Evolutionary conservation across 2,329 filamentous ascomycete genomes (phyloP), one percentile per base, ranked within the genome.

Genomic region (Trichoderma arundinaceum): DNA sequence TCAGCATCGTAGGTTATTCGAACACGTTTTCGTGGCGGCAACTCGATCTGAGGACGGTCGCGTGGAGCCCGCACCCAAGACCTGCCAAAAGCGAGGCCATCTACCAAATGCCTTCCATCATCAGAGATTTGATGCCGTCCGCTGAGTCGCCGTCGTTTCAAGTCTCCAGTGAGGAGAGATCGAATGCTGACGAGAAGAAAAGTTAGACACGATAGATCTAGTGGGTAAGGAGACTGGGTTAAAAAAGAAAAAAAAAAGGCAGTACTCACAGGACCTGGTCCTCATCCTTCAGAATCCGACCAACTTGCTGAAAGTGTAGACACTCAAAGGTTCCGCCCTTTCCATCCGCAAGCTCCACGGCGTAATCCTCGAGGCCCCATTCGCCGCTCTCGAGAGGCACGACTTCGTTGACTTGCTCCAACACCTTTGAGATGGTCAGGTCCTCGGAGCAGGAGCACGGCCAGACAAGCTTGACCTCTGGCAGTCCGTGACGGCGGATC

Each of bases 331-430:
- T 88, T 17, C 78, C 80, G n/a, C 84, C 84, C 43, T 80, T 77
- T 33, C 73, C 72, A 64, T 84, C 82, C 19, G 77, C 77, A 3
- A 97, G 83, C 77, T 96, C 91, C 35, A 97, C 92, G 8, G 86
- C 86, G 76, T 98, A 98, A 75, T 97, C 92, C 73, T 97, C 94
- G 3, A 97, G 79, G 0, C 92, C 92, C 92, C 92, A 97, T 67
- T 92, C 83, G 46, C 84, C 83, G 65, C 89, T 88, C 79, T 97
- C 93, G 0, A 98, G 86, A 0, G 94, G 93, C 1, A 97, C 81
- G 15, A 91, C 84, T 49, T 91, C 86, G 77, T 96, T 94, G 70
- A 97, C 82, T 67, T 92, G 86, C 69, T 91, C 87, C 43, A 97
- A 82, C 2, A 97, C 85, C 70, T 90, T 87, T 35, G 91, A 85